Conservation (phyloP, 1,284 basidiomycete species). For the Melampsora larici-populina region DNA sequence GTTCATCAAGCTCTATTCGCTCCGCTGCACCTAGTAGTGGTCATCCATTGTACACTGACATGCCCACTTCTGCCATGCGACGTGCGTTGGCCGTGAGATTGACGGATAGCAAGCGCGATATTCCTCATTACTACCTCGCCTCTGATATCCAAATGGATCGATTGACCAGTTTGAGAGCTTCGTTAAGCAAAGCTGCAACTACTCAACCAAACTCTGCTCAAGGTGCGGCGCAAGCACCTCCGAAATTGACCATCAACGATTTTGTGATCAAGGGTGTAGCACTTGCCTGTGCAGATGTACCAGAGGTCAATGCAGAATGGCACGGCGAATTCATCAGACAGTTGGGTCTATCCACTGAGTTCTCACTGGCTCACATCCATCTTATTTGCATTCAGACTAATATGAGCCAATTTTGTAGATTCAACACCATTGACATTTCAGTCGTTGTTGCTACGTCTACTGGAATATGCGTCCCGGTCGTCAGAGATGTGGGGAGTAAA, state of each 20-base stretch:
- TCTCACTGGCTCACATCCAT: background rate
- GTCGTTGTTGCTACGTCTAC: slow-evolving; percentile 94
- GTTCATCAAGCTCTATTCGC: slow-evolving; percentile 56
- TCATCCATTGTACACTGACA: slow-evolving; percentile 76
- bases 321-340: slow-evolving; percentile 90
- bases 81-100: slow-evolving; percentile 86
- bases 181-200: slow-evolving; percentile 78
- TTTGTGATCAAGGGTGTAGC: slow-evolving; percentile 95
- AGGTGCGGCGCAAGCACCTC: slow-evolving; percentile 64
- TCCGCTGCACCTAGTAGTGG: slow-evolving; percentile 53
- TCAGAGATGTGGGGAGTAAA: slow-evolving; percentile 86
- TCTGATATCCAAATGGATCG: slow-evolving; percentile 96
- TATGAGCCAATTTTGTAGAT: slow-evolving; percentile 59
- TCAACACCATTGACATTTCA: slow-evolving; percentile 94
- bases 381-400: background rate
- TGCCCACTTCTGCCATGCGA: slow-evolving; percentile 88
- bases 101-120: slow-evolving; percentile 83
- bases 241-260: slow-evolving; percentile 94
- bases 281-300: slow-evolving; percentile 87
- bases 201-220: slow-evolving; percentile 55
- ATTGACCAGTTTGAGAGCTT: slow-evolving; percentile 84
- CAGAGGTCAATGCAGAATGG: slow-evolving; percentile 97
- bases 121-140: slow-evolving; percentile 98
- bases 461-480: slow-evolving; percentile 95
- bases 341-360: slow-evolving; percentile 59